Evolutionary conservation across 352 stramenopile species (phyloP), one percentile per base, ranked within the genome.

Genomic region (Globisporangium nagaii): DNA sequence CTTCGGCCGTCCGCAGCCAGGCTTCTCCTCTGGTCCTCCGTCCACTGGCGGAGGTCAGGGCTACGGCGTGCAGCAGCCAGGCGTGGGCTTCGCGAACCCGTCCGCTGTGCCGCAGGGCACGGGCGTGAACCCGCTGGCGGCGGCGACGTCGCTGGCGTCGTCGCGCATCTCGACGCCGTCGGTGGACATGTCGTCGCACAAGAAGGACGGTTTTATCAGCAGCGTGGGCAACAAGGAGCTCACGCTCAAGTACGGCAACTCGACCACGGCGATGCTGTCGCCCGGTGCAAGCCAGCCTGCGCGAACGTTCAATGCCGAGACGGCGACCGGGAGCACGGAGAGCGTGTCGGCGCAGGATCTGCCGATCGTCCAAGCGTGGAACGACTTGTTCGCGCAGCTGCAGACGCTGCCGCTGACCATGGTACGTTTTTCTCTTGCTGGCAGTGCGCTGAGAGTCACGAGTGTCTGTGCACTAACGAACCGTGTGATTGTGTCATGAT

Each of bases 161-260:
- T 88, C 84, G 17, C 82, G 82, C 34, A 93, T 94, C 57, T 66
- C 75, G 12, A 94, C 83, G 49, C 77, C 76, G 13, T 88, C 81
- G 41, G 84, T 92, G 56, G 80, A 95, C 62, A 90, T 95, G 65
- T 75, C 57, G 37, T 76, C 77, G 53, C 79, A 90, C 42, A 86
- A 90, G 61, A 86, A 86, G 56, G 84, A 95, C 35, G 81, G 84
- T 0, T 95, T 95, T 37, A 67, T 91, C 2, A 95, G 73, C 53
- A 92, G 82, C 56, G 84, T 88, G 41, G 80, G 80, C 49, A 93
- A 95, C 77, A 90, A 90, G 70, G 78, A 91, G 63, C 64, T 93
- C 52, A 88, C 82, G 53, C 62, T 78, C 35, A 95, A 95, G 76
- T 95, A 95, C 65, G 82, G 83, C 37, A 95, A 95, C 68, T 53